Base-by-base conservation (phyloP, 2,329 filamentous ascomycete species). In the Sclerotinia nivalis region DNA sequence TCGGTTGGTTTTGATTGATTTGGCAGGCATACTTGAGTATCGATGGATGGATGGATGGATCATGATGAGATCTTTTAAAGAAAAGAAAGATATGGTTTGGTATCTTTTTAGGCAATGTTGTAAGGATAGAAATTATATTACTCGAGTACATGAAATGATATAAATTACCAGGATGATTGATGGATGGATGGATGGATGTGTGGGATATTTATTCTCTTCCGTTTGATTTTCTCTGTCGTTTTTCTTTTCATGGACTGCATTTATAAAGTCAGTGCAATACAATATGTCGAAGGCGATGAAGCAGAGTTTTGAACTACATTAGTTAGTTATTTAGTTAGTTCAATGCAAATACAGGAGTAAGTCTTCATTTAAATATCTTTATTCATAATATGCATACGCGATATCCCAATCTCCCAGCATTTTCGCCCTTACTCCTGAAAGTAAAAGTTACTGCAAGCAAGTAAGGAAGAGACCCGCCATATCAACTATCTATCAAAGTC, bases 21-120 rank as follows among this genome's bases (percentile, higher is more conserved):
- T 64, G 60, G 31, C n/a, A 28, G 60, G 60, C 37, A 62, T 64
- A 13, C 37, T 34, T 40, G 40, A 43, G 40, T 43, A 43, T 4
- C 9, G 13, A 43, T 43, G 4, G 40, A 43, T 43, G 2, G 12
- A 40, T 49, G 34, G 45, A 50, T 62, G 28, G 60, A 64, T 64
- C 47, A 50, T 52, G 45, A 64, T 64, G 60, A 64, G 28, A 64
- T 25, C 31, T 64, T 50, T 50, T 20, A 37, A 25, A 50, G 22
- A 43, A 43, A 7, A 43, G 40, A 43, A 43, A 18, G 40, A 43
- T 50, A 50, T 37, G 60, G 45, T 25, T 50, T 50, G 47, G 31
- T 64, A 64, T 64, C 45, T 64, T 50, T 40, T 28, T 25, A 49
- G 60, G 45, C 47, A 40, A 52, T 50, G 60, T 20, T 64, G 45